phyloP scores from a whole-genome alignment of 1,139 yeast genomes.

The Kazachstania sp. region DNA sequence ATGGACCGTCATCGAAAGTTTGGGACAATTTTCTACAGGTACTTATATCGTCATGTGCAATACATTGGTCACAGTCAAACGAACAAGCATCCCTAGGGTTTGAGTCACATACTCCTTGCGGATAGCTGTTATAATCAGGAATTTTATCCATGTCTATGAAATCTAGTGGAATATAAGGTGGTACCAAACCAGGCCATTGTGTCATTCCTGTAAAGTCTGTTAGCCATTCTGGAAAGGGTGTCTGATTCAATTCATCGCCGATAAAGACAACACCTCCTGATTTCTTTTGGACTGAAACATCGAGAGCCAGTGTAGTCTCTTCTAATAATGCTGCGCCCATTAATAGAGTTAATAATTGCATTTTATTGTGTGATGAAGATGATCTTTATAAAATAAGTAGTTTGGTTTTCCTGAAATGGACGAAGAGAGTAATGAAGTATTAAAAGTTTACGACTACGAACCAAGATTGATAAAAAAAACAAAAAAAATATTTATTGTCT shows the following conservation, averaged over 20 bases:
- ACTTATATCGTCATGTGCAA: slow-evolving; percentile 62
- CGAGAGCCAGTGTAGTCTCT: neutral
- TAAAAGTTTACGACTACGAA: too few relatives aligned
- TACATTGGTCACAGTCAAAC: slow-evolving; percentile 79
- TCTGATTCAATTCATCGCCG: slow-evolving; percentile 12
- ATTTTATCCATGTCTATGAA: slow-evolving; percentile 51
- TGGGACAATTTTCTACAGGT: slow-evolving; percentile 72
- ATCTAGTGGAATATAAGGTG: slow-evolving; percentile 79
- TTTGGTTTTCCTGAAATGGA: too few relatives aligned
- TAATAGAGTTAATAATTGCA: neutral
- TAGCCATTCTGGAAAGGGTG: slow-evolving; percentile 75
- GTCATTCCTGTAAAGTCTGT: slow-evolving; percentile 59
- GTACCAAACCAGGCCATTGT: slow-evolving; percentile 78
- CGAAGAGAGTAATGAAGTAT: too few relatives aligned
- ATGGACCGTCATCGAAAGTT: slow-evolving; percentile 94
- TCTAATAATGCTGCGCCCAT: neutral
- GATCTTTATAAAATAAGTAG: too few relatives aligned
- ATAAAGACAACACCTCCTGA: slow-evolving; percentile 9
- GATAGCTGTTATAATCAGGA: slow-evolving; percentile 43
- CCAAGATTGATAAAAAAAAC: too few relatives aligned
- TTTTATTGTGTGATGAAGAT: neutral
- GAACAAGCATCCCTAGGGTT: slow-evolving; percentile 53
- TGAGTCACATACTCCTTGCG: slow-evolving; percentile 51
- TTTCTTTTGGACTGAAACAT: neutral
- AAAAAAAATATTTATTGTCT: too few relatives aligned